phyloP scores from a whole-genome alignment of 306 rosid genomes.

The Arachis stenosperma region DNA sequence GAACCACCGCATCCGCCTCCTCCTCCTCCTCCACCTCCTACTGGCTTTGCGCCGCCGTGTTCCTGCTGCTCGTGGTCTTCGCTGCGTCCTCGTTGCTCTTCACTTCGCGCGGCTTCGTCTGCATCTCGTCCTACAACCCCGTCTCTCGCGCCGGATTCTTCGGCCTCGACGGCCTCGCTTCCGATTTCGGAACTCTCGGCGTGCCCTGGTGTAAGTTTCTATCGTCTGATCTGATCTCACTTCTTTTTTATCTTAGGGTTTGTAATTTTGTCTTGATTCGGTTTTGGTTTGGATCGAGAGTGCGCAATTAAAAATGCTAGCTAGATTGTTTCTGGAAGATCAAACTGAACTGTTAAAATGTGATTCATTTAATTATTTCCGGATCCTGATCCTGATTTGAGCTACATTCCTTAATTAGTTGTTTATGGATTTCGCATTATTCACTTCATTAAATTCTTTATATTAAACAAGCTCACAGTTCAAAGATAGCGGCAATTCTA shows the following conservation, averaged over 20 bases:
- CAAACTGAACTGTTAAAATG: neutral
- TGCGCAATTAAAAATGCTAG: neutral
- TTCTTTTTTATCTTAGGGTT: slow-evolving; percentile 9
- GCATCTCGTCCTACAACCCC: slow-evolving; percentile 66
- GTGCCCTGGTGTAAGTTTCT: slow-evolving; percentile 95
- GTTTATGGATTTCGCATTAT: slow-evolving; percentile 20
- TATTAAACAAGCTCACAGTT: slow-evolving; percentile 3
- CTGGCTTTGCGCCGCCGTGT: neutral
- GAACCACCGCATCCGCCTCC: slow-evolving; percentile 10
- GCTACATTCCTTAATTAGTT: neutral
- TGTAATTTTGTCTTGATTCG: neutral
- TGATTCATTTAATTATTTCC: slow-evolving; percentile 5
- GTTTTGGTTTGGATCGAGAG: slow-evolving; percentile 28
- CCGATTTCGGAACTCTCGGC: slow-evolving; percentile 93
- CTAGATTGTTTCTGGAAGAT: slow-evolving; percentile 10
- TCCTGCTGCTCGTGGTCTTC: slow-evolving; percentile 41
- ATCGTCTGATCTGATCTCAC: slow-evolving; percentile 35
- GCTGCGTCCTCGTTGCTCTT: slow-evolving; percentile 49
- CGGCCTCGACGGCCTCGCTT: slow-evolving; percentile 76
- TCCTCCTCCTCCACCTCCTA: neutral
- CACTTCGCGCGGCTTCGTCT: slow-evolving; percentile 74
- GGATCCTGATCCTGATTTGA: slow-evolving; percentile 25
- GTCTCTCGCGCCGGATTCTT: slow-evolving; percentile 67
- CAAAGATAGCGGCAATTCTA: neutral
- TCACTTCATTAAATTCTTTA: neutral